Base-by-base conservation (phyloP, 768 basidiomycete genomes). In the Wakefieldia striispora region DNA sequence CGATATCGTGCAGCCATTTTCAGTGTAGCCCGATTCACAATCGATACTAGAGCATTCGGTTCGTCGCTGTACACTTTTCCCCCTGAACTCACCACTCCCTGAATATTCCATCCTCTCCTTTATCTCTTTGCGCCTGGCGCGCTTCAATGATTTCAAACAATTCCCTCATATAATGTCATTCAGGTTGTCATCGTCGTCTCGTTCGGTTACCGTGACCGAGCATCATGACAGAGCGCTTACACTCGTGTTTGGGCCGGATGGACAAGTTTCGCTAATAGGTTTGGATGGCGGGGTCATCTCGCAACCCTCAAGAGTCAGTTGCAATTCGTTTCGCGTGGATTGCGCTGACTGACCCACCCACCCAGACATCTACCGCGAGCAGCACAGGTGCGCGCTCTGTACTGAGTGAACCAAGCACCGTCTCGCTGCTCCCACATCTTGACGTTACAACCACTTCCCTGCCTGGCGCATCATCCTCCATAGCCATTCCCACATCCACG, bases 41-140 rank as follows among this genome's bases (percentile, higher is more conserved):
- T 45, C 36, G 26, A 39, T 37, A 29, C 14, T 26, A 29, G 20
- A 42, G 29, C 50, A 41, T 57, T 51, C 26, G 20, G 36, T 19
- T 46, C 45, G 45, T 45, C 38, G 19, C 34, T 26, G 6, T 13
- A 34, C 49, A 26, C 37, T 42, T 38, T 43, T 53, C 47, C 16
- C 37, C 49, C 39, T 11, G 14, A 6, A 38, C 24, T 14, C 13
- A 21, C 5, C 41, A 17, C 37, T 47, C 55, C 36, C 43, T 50
- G 42, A 47, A 55, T 13, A 45, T 47, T 50, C 34, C 40, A 11
- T 45, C 21, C 29, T 21, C n/a, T 41, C 36, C 7, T 47, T 45
- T 59, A 62, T 41, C 36, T 6, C n/a, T 46, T 45, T 61, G 64
- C 62, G 64, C 64, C 64, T 44, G 65, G 64, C 41, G 64, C 64